Base-by-base conservation (phyloP, 192 early-diverging fungal genomes). In the Coemansia sp. region DNA sequence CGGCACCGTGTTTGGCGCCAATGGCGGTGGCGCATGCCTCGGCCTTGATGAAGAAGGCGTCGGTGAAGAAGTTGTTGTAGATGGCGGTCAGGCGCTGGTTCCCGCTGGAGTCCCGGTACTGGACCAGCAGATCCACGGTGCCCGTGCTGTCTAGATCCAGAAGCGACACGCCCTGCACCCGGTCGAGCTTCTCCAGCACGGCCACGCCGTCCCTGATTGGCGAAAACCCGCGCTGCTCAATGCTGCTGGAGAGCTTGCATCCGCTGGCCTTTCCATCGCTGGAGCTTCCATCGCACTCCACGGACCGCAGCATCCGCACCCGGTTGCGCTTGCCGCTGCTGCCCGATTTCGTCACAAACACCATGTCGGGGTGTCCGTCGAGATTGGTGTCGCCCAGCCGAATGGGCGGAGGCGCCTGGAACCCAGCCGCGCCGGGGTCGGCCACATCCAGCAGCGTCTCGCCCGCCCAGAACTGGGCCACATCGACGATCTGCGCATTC, bases 31-130 rank as follows among this genome's bases (percentile, higher is more conserved):
- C 67, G 36, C 74, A 90, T 6, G 90, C 87, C 65, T 73, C 62
- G 0, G 92, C 87, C 72, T 96, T 96, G 66, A 96, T 77, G 75
- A 98, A 98, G 65, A 96, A 96, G 12, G 94, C 96, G 74, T 98
- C 96, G 61, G 90, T 93, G 69, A 92, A 95, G 67, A 91, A 95
- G 66, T 94, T 94, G 79, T 98, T 98, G 66, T 89, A 86, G 22
- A 95, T 82, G 49, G 88, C 85, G 0, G 84, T 66, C 19, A 83
- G 79, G 62, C 84, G 76, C 82, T 72, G 62, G 48, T 66, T 71
- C 18, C 72, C 65, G 5, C 32, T 63, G 16, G 52, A 66, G 62
- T 70, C 70, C 26, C 70, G 66, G 62, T 84, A 84, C 41, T 88
- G 78, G 16, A 94, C 77, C 40, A 98, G 74, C 10, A 96, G 88